Conservation (phyloP, 2,329 filamentous ascomycete species). For the Penicillium sp. region DNA sequence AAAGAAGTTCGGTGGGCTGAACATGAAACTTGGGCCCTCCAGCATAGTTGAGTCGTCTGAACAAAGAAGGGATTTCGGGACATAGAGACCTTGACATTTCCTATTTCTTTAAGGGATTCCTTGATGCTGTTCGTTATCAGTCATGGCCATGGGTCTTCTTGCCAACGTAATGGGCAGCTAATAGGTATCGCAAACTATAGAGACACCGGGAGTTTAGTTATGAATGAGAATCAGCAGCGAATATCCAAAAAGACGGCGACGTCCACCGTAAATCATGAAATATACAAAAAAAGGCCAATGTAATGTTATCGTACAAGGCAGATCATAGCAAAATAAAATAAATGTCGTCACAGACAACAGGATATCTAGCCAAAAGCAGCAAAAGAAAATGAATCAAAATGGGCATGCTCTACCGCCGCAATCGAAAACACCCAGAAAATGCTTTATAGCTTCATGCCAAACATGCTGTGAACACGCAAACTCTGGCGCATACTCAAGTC, state of each 20-base stretch:
- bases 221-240: not conserved
- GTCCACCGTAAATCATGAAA: not conserved
- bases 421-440: constrained; percentile 7
- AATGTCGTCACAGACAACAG: constrained; percentile 19
- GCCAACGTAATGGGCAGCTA: not conserved
- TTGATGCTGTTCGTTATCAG: not conserved
- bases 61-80: not conserved
- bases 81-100: not conserved
- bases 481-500: constrained; percentile 93
- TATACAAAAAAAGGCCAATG: constrained; percentile 2
- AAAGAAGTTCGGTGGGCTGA: not conserved
- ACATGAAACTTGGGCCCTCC: not conserved
- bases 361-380: constrained; percentile 22
- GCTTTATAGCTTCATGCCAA: constrained; percentile 81
- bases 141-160: not conserved
- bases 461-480: constrained; percentile 79
- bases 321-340: constrained; percentile 6
- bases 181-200: not conserved
- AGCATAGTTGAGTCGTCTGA: not conserved
- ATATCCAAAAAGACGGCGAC: not conserved
- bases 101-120: not conserved
- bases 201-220: not conserved
- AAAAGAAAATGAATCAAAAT: constrained; percentile 2
- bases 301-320: constrained; percentile 19
- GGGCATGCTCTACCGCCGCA: not conserved